Base-by-base conservation (phyloP, 768 basidiomycete species). In the Boletus pseudo-olivaceus region DNA sequence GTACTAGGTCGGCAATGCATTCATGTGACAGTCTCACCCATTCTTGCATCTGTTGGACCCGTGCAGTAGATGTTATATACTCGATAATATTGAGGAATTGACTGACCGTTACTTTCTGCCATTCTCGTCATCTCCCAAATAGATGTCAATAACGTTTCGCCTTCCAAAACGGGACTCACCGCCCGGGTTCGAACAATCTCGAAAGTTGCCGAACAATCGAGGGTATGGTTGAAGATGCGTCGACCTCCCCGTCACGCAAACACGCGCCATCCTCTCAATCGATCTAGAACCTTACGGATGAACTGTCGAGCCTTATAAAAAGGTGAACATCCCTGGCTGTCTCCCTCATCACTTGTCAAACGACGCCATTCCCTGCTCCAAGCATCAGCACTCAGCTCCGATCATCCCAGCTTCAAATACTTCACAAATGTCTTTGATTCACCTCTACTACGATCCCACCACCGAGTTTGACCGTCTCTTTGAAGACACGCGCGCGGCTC, bases 401-500 rank as follows among this genome's bases (percentile, higher is more conserved):
- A 19, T 30, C 26, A 33, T 14, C 33, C 5, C 12, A 4, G 9
- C 20, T 0, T 7, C 8, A 3, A 27, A 38, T 1, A 32, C 29
- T 32, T 32, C 15, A 47, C 14, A 15, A 38, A 61, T 57, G 55
- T 26, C 51, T 14, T 2, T 47, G 7, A 10, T 37, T 15, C 33
- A 47, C 7, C 26, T 57, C 26, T 50, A 51, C 39, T n/a, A 53
- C 40, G 7, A 56, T 20, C 54, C 54, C 6, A 6, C 33, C 35
- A 33, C 51, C 19, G 37, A 50, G 6, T 49, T 49, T 20, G 51
- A 56, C 7, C 57, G 45, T 49, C 43, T 63, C 15, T 46, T 56
- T 10, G 54, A 53, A 30, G 58, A 51, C n/a, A 41, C 74, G 7
- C 63, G 76, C 53, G 56, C 57, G 12, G 30, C 63, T 49, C 58